Base-by-base conservation (phyloP, 805 yeast species). In the Kodamaea kaohsiungensis region DNA sequence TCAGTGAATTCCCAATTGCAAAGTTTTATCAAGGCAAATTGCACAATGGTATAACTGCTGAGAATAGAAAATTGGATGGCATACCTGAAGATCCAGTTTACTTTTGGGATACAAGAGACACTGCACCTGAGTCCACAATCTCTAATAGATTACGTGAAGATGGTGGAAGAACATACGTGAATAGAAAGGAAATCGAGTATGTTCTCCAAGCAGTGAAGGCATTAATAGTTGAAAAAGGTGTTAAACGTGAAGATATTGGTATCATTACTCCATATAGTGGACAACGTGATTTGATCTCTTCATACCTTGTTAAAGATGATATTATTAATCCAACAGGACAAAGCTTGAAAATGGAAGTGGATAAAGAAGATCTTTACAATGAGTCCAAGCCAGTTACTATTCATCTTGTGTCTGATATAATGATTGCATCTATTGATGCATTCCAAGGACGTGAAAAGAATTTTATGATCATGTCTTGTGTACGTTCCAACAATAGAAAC, bases 211-310 rank as follows among this genome's bases (percentile, higher is more conserved):
- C 80, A 0, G 61, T 87, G 45, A 79, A 76, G 46, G 73, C 71
- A 19, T 70, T 87, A 58, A 77, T 86, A 16, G 72, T 77, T 55
- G 86, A 83, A 33, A 84, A 85, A 61, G 74, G 76, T 12, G 78
- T 86, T 25, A 59, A 70, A 7, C 73, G 77, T 42, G 67, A 72
- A 2, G 78, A 82, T 38, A 86, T 87, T 51, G 88, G 90, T 58
- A 72, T 87, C 12, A 84, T 87, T 53, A 87, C 91, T 0, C 90
- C 91, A n/a, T 87, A 87, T 65, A 79, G 89, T 43, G 90, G 89
- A 0, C 92, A 87, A 62, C 72, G 91, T 59, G 89, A 86, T 62
- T 65, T 83, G 54, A 69, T 87, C 15, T 83, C 91, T 0, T 68
- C 77, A 2, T 60, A 64, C 0, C 68, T 86, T 38, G 80, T 79